Evolutionary conservation across 257 asterid species (phyloP).

Genomic region (Hygrophila difformis): DNA sequence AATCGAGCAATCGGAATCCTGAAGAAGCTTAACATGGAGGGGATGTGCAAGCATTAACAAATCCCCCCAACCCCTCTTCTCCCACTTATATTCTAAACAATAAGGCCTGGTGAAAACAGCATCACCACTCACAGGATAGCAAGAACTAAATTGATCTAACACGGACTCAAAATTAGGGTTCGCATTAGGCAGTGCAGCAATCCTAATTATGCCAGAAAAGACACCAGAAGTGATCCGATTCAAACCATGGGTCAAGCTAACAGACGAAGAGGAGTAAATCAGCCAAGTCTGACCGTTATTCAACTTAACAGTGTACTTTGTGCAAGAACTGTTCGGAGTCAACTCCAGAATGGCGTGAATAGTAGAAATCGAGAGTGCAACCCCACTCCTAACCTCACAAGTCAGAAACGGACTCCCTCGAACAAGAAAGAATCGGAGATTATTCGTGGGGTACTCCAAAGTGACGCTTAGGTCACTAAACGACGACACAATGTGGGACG

Average conservation of each 20-base stretch:
- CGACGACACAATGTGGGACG: constrained; percentile 49
- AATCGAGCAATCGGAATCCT: constrained; percentile 27
- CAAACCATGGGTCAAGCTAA: constrained; percentile 38
- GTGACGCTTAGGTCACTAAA: constrained; percentile 73
- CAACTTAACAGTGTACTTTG: constrained; percentile 61
- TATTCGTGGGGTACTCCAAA: constrained; percentile 59
- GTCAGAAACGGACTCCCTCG: constrained; percentile 88
- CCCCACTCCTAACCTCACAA: constrained; percentile 31
- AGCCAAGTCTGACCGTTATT: constrained; percentile 82
- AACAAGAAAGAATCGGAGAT: constrained; percentile 64
- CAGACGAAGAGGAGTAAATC: constrained; percentile 62
- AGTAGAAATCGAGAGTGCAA: constrained; percentile 55
- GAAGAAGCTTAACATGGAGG: constrained; percentile 67
- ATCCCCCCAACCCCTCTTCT: constrained; percentile 82
- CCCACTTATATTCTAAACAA: constrained; percentile 74
- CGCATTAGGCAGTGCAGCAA: constrained; percentile 59
- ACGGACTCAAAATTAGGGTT: constrained; percentile 30
- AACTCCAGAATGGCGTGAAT: constrained; percentile 65
- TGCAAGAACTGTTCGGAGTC: constrained; percentile 33
- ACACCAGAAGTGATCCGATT: constrained; percentile 35
- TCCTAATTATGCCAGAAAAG: constrained; percentile 68
- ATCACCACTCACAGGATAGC: constrained; percentile 67
- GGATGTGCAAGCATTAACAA: constrained; percentile 95
- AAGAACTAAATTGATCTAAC: constrained; percentile 63
- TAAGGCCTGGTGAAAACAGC: constrained; percentile 58